These are phyloP conservation scores for Veloporphyrellus conicus DNA, from an alignment of 1,284 basidiomycete species.

Conservation along the genomic window DNA sequence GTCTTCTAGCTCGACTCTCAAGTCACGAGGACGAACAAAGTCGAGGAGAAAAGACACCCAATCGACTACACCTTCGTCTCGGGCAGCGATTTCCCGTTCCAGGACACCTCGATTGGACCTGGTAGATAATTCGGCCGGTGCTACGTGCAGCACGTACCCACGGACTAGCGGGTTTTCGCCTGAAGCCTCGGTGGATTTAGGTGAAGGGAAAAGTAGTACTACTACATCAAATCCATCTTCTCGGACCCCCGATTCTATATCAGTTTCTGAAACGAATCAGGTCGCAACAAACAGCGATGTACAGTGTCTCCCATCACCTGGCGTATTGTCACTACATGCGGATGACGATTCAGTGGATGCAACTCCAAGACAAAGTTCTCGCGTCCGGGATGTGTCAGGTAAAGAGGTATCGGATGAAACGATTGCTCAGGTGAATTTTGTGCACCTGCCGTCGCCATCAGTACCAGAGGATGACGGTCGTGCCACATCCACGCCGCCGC, in stretches of 20 bases:
- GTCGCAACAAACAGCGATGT: neutral
- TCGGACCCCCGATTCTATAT: conserved; percentile 7
- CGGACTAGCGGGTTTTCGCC: neutral
- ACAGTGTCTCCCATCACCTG: neutral
- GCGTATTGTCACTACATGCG: neutral
- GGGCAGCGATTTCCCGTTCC: conserved; percentile 11
- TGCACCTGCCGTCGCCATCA: neutral
- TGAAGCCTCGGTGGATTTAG: conserved; percentile 20
- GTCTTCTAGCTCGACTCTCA: conserved; percentile 3
- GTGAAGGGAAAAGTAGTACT: conserved; percentile 13
- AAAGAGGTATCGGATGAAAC: conserved; percentile 2
- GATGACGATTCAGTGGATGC: conserved; percentile 12
- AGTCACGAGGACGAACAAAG: conserved; percentile 8
- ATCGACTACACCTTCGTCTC: conserved; percentile 2
- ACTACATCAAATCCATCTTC: conserved; percentile 1
- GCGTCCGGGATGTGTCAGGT: neutral
- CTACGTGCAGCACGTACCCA: neutral
- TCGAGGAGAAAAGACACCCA: conserved; percentile 10
- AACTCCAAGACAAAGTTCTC: conserved; percentile 21
- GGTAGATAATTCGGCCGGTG: conserved; percentile 1
- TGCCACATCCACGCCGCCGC: conserved; percentile 4
- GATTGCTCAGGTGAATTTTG: neutral
- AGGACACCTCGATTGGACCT: conserved; percentile 20
- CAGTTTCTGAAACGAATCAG: neutral
- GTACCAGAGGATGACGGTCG: neutral